Evolutionary conservation across 441 rosid genomes (phyloP).

Genomic region (Flueggea neowawraea): DNA sequence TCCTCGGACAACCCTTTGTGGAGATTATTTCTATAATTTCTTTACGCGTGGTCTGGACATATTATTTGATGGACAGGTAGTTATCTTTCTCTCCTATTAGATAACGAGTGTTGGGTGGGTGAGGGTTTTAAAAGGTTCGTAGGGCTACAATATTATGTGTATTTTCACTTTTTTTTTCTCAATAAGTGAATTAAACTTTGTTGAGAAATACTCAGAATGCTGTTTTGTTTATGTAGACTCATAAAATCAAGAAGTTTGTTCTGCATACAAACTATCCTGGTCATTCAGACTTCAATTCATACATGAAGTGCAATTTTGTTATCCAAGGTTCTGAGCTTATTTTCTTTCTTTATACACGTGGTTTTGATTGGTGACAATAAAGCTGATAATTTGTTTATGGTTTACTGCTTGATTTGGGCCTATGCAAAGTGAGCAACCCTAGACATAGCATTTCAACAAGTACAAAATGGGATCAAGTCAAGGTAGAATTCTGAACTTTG

Average conservation of each 20-base stretch:
- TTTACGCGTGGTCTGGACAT: conserved; percentile 96
- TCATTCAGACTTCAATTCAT: conserved; percentile 96
- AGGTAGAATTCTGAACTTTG: conserved; percentile 41
- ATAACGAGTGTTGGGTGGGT: not conserved
- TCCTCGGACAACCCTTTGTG: conserved; percentile 86
- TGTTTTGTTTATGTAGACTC: conserved; percentile 61
- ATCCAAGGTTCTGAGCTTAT: conserved; percentile 51
- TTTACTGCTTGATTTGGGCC: conserved; percentile 36
- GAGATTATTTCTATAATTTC: conserved; percentile 96
- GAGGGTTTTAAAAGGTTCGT: not conserved
- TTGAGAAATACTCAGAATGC: not conserved
- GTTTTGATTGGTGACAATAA: conserved; percentile 10
- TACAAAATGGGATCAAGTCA: conserved; percentile 96
- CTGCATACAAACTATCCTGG: conserved; percentile 98
- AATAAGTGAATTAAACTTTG: not conserved
- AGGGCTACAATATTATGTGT: not conserved
- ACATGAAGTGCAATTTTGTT: conserved; percentile 91
- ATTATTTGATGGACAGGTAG: conserved; percentile 95
- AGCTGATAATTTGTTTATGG: conserved; percentile 15
- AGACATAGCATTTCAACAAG: conserved; percentile 71
- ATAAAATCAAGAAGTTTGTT: conserved; percentile 91
- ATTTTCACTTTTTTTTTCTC: not conserved
- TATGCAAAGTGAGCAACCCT: conserved; percentile 44
- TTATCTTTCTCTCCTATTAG: not conserved
- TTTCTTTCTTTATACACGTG: conserved; percentile 14